Evolutionary conservation across 805 yeast species (phyloP).

Genomic region (Yarrowia deformans): DNA sequence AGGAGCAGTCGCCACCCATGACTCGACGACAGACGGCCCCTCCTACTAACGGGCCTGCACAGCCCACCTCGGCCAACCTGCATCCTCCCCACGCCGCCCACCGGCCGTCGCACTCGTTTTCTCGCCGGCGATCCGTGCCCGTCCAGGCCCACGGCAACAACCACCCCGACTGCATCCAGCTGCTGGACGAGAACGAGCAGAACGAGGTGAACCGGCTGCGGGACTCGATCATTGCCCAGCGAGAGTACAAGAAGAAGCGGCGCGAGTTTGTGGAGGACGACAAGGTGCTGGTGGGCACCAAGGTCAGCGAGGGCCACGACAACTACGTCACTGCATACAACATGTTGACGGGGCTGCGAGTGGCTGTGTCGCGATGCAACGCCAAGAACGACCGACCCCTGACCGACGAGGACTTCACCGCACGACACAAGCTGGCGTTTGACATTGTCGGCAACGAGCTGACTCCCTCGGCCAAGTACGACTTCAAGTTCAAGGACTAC

Average conservation of each 20-base stretch:
- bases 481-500: constrained; percentile 95
- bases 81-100: constrained; percentile 19
- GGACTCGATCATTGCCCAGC: constrained; percentile 48
- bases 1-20: constrained; percentile 35
- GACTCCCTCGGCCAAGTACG: constrained; percentile 93
- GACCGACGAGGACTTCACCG: constrained; percentile 70
- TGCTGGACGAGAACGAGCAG: constrained; percentile 37
- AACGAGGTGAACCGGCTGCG: constrained; percentile 47
- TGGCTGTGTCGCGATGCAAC: constrained; percentile 85
- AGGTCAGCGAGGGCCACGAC: constrained; percentile 90
- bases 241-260: constrained; percentile 47
- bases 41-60: background rate
- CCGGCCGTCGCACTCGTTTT: constrained; percentile 23
- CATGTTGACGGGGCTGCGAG: constrained; percentile 96
- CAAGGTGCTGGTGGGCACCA: constrained; percentile 73
- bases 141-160: constrained; percentile 11
- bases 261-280: constrained; percentile 51
- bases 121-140: constrained; percentile 37
- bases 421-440: constrained; percentile 82
- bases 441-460: constrained; percentile 81
- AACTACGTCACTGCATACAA: constrained; percentile 94
- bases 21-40: constrained; percentile 31
- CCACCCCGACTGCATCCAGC: constrained; percentile 35
- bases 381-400: constrained; percentile 83
- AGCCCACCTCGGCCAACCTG: background rate